Evolutionary conservation across 805 yeast species (phyloP), one percentile per base, ranked within the genome.

Genomic region (Starmerella bombi): DNA sequence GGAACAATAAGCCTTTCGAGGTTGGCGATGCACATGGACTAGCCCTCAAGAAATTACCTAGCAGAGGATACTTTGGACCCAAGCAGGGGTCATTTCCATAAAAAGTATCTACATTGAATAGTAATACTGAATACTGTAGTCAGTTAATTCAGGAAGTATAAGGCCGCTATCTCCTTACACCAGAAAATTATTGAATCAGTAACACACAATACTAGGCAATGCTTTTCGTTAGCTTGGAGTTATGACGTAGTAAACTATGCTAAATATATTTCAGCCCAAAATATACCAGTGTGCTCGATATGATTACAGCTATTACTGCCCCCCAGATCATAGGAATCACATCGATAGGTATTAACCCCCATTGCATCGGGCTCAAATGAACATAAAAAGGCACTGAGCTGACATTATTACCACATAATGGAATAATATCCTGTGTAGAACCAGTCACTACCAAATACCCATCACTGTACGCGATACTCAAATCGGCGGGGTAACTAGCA

Each of bases 1-100:
- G 75, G 3, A 70, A 70, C 40, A 32, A 30, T 15, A 40, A 38
- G 31, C 43, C 41, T 23, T 40, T 22, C 23, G 16, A 14, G 10
- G 29, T 28, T 2, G 49, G 49, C 17, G 50, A 48, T 19, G 39
- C 50, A 10, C 22, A 25, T 7, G 52, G 45, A 1, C 20, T 38
- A 14, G 37, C 55, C 5, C 41, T 44, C 19, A 35, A 45, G 5
- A 28, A 29, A 8, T 23, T 56, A 12, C 57, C 59, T 1, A 53
- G 46, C 10, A 10, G n/a, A 38, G 48, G 21, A 6, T 46, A 46
- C 40, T 46, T 46, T 25, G 50, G 50, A 12, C 50, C 50, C 17
- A 36, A 28, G 6, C 41, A 36, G 38, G 50, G 50, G 15, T 27
- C 30, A n/a, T 44, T 41, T 34, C 50, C 50, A 7, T 43, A 15